A percentile compares a stretch with the other conserved stretches of the same genome.
Conservation (phyloP, 1,284 basidiomycete species). For the Sphagnurus paluster region DNA sequence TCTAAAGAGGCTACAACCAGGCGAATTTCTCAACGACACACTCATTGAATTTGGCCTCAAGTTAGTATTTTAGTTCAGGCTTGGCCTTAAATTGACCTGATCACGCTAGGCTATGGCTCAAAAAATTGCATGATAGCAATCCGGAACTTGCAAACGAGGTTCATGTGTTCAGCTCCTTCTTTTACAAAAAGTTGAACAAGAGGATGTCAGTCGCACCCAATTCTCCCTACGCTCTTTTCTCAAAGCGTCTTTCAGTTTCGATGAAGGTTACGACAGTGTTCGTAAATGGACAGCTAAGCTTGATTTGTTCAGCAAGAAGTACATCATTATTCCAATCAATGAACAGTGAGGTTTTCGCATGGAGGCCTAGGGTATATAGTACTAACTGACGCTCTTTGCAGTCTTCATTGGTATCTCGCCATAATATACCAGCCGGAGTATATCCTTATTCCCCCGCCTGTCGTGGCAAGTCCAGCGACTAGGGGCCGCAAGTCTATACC, state of each 20-base stretch:
- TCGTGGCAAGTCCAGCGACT: conserved; percentile 20
- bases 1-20: conserved; percentile 66
- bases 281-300: conserved; percentile 92
- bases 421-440: conserved; percentile 86
- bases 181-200: conserved; percentile 90
- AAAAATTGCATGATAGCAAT: conserved; percentile 50
- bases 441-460: conserved; percentile 47
- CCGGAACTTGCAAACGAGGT: conserved; percentile 72
- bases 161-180: conserved; percentile 96
- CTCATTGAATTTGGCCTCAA: conserved; percentile 95
- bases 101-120: conserved; percentile 64
- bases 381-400: conserved; percentile 30
- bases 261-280: conserved; percentile 81
- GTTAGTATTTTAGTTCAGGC: conserved; percentile 42
- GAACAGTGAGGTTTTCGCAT: conserved; percentile 68
- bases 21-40: conserved; percentile 93
- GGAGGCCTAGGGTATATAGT: background rate
- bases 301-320: conserved; percentile 89
- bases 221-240: background rate
- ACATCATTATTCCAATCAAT: conserved; percentile 94
- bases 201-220: conserved; percentile 51
- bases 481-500: conserved; percentile 10
- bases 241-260: conserved; percentile 37
- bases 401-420: conserved; percentile 96
- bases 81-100: background rate